Base-by-base conservation (phyloP, 441 rosid species). In the Populus hybrid region DNA sequence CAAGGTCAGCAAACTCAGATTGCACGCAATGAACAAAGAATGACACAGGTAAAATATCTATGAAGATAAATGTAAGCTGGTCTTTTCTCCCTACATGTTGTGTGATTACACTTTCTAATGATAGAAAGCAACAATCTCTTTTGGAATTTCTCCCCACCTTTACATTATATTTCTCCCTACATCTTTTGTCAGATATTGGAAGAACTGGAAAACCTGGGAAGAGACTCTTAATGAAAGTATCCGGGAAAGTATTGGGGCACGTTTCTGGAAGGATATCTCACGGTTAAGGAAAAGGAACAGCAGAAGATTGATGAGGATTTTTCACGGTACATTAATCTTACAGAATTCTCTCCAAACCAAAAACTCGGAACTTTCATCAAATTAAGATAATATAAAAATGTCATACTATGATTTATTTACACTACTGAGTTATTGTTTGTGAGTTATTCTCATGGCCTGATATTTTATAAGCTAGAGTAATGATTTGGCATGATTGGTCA, bases 1-100 rank as follows among this genome's bases (percentile, higher is more conserved):
- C 98, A 96, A 82, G 99, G 99, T 36, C 98, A 96, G 79, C 99
- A 96, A 86, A 96, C 98, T 71, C 98, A 94, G 87, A 96, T 96
- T 84, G 97, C 98, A 80, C 92, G 99, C 73, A 96, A 96, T 86
- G 98, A 96, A 69, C 98, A 92, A 88, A 91, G 98, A 86, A 91
- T 84, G 24, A 81, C 96, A 21, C 88, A 93, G 97, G 99, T 96
- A 77, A 57, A 77, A 61, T 19, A 32, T 67, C 71, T 61, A n/a
- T 68, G 36, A 9, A 3, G n/a, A 53, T 70, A 30, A 67, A 50
- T 73, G 46, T 24, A 10, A 57, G 69, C 71, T 42, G 65, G 32
- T 76, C 16, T 24, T 59, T 72, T 14, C 73, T 36, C 40, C 28
- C 40, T 28, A 53, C 19, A 21, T 14, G 7, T 72, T 30, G 34